Base-by-base conservation (phyloP, 202 grass and related monocot genomes). In the Carex sylvatica region DNA sequence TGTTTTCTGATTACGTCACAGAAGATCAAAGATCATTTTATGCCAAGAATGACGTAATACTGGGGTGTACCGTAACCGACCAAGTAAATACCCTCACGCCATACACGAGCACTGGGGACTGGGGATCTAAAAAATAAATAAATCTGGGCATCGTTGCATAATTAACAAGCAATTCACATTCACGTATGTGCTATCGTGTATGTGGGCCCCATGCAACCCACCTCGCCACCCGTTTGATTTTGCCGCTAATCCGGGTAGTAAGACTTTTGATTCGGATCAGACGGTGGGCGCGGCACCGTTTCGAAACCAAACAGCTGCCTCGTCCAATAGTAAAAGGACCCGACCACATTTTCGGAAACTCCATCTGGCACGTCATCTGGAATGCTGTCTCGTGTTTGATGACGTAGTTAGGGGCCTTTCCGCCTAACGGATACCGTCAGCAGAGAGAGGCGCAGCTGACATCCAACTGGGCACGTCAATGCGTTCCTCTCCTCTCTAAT, bases 231-330 rank as follows among this genome's bases (percentile, higher is more conserved):
- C 54, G 4, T 16, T 14, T 19, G 68, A 71, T 65, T 15, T 15
- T 13, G 38, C 38, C 38, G 19, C 68, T 23, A 20, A 71, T 47
- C 68, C 38, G 69, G 67, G 67, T 46, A 20, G 67, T 46, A 20
- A 19, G n/a, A 70, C 36, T 20, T 20, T 12, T 4, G 67, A 70
- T 70, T 30, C 0, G 15, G 36, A 14, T 76, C 72, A 76, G 72
- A 76, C 72, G 49, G 51, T 76, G 73, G 72, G 73, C 73, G 73
- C 15, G 3, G 73, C 51, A 20, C 59, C 7, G 59, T 20, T 76
- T 76, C 1, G 47, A 23, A n/a, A 72, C n/a, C 18, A 19, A 13
- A 72, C 35, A 72, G 69, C 69, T 2, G 38, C 2, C 0, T 1
- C 0, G 0, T 20, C 18, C 18, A 44, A 20, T 70, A 19, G 7